Conservation (phyloP, 768 basidiomycete species). For the Lentinus brumalis region DNA sequence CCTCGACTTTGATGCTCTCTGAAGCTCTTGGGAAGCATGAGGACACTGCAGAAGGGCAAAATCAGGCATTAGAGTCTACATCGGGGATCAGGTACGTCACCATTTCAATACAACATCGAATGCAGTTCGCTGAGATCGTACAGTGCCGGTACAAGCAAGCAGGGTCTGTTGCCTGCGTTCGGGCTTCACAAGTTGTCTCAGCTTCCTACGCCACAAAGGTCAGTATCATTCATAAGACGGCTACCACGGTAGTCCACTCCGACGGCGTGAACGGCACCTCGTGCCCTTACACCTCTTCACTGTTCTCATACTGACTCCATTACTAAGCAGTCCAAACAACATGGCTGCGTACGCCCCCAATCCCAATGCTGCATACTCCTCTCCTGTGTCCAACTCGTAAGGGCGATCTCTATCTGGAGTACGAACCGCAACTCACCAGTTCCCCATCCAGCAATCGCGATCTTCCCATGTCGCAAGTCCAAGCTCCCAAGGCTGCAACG, state of each 20-base stretch:
- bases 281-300: no score
- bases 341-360: conserved; percentile 31
- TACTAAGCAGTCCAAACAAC: conserved; percentile 35
- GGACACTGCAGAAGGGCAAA: not conserved
- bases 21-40: not conserved
- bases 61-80: not conserved
- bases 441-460: conserved; percentile 2
- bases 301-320: not conserved
- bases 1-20: conserved; percentile 4
- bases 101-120: not conserved
- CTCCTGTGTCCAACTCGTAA: conserved; percentile 11
- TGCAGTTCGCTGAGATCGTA: not conserved
- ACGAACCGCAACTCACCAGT: not conserved
- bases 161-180: conserved; percentile 14
- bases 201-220: conserved; percentile 38
- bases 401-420: not conserved
- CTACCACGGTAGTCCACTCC: not conserved
- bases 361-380: conserved; percentile 3
- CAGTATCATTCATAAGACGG: conserved; percentile 12
- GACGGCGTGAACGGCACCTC: not conserved
- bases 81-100: conserved; percentile 10
- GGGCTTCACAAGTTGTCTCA: conserved; percentile 23
- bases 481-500: not conserved
- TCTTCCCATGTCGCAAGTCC: not conserved
- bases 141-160: not conserved